Evolutionary conservation across 225 moss, liverwort and hornwort genomes (phyloP).

Genomic region (Anthoceros angustus): DNA sequence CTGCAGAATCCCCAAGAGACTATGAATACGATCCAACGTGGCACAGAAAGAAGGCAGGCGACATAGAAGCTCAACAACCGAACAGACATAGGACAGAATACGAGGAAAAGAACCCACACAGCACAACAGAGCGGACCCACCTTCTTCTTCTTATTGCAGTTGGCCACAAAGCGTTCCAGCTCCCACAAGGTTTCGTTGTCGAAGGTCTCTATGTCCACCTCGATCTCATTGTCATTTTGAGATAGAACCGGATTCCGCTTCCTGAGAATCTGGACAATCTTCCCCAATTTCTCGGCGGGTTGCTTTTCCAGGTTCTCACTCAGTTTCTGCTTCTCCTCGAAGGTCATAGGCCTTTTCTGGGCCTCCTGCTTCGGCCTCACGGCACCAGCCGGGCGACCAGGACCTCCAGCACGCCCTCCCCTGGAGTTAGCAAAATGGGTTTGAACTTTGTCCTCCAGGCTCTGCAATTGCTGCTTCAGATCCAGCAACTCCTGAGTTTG

Average conservation of each 20-base stretch:
- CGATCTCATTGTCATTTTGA: slow-evolving; percentile 42
- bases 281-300: slow-evolving; percentile 57
- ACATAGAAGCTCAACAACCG: too few species aligned
- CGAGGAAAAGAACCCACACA: neutral
- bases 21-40: too few species aligned
- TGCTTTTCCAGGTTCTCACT: slow-evolving; percentile 49
- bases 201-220: slow-evolving; percentile 58
- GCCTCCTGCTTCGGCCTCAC: slow-evolving; percentile 47
- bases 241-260: slow-evolving; percentile 23
- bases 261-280: slow-evolving; percentile 72
- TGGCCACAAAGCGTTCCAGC: slow-evolving; percentile 55
- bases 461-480: slow-evolving; percentile 10
- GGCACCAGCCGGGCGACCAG: neutral
- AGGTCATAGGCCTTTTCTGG: slow-evolving; percentile 52
- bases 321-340: slow-evolving; percentile 55
- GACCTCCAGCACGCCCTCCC: neutral
- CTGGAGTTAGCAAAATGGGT: slow-evolving; percentile 12
- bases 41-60: too few species aligned
- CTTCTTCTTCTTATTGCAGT: slow-evolving; percentile 52
- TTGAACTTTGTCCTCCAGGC: slow-evolving; percentile 36
- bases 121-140: neutral
- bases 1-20: slow-evolving; percentile 5
- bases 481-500: slow-evolving; percentile 18
- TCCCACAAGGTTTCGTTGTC: slow-evolving; percentile 76
- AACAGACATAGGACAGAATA: too few species aligned